phyloP scores from a whole-genome alignment of 164 flowering plant genomes.

The Piper betle region DNA sequence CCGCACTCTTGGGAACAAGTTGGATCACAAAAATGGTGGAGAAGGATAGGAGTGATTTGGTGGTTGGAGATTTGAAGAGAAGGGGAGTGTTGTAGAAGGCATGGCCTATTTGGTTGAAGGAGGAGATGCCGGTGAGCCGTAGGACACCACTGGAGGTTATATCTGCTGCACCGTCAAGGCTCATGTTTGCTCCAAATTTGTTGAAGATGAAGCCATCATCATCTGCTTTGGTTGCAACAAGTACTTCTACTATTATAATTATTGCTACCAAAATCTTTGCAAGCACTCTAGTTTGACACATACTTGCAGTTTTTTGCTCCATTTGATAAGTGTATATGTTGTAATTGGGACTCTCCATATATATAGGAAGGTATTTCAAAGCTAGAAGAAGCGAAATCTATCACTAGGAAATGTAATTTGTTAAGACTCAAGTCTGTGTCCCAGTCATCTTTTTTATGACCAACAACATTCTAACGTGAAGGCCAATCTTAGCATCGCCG shows the following conservation, averaged over 20 bases:
- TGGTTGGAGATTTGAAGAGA: neutral
- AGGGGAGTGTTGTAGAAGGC: neutral
- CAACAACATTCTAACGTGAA: no score
- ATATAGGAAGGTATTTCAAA: no score
- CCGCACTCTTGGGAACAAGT: constrained; percentile 32
- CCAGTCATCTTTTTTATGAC: no score
- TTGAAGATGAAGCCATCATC: neutral
- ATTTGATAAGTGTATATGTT: no score
- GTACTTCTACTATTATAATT: no score
- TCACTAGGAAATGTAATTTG: no score
- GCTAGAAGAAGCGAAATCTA: no score
- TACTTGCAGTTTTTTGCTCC: no score
- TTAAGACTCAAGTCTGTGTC: no score
- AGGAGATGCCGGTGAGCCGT: neutral
- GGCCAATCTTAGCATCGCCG: no score
- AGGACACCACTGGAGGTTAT: neutral
- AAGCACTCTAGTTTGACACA: neutral
- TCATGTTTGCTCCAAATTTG: neutral
- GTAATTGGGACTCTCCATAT: no score
- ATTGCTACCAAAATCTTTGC: neutral
- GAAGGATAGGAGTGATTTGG: constrained; percentile 19
- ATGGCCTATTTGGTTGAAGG: neutral
- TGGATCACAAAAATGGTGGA: constrained; percentile 43
- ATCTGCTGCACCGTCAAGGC: neutral
- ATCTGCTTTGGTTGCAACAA: neutral